Percentiles rank a stretch among this genome's conserved stretches.
These are phyloP conservation scores for Boletus rufocinnamomeus DNA, from an alignment of 768 basidiomycete genomes.

Conservation along the genomic window DNA sequence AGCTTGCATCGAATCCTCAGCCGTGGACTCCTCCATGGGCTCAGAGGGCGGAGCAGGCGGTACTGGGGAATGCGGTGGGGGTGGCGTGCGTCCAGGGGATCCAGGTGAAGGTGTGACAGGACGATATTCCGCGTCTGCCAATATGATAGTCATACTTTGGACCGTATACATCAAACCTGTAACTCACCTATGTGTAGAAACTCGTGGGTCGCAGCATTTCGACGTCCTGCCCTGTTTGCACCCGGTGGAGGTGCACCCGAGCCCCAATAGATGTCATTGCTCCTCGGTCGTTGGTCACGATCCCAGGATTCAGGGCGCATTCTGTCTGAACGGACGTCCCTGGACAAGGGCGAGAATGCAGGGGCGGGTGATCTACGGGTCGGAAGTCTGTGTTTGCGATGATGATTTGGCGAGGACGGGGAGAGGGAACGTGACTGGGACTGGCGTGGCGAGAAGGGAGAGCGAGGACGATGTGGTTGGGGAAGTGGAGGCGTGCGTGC, in stretches of 20 bases:
- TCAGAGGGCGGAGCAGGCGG: conserved; percentile 37
- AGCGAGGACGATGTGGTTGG: conserved; percentile 23
- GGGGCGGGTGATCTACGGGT: conserved; percentile 39
- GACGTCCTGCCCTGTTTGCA: conserved; percentile 8
- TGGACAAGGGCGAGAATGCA: conserved; percentile 42
- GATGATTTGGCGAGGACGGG: conserved; percentile 37
- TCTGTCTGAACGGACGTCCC: conserved; percentile 38
- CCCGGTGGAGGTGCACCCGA: conserved; percentile 14
- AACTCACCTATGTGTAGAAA: conserved; percentile 13
- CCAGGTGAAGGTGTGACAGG: conserved; percentile 25
- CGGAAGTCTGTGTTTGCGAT: conserved; percentile 36
- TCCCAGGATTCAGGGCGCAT: conserved; percentile 36
- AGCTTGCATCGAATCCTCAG: conserved; percentile 6
- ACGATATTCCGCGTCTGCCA: conserved; percentile 21
- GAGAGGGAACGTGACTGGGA: conserved; percentile 44
- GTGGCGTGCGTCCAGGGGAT: conserved; percentile 26
- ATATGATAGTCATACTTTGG: conserved; percentile 2
- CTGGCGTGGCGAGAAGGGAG: conserved; percentile 24
- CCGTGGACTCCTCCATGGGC: conserved; percentile 35
- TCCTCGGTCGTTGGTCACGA: conserved; percentile 40
- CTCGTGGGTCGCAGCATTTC: conserved; percentile 10
- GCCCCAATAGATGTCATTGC: conserved; percentile 22
- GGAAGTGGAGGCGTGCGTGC: conserved; percentile 26
- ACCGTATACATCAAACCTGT: neutral
- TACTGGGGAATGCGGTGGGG: conserved; percentile 27